Evolutionary conservation across 352 stramenopile genomes (phyloP).

Genomic region (Pythium folliculosum): DNA sequence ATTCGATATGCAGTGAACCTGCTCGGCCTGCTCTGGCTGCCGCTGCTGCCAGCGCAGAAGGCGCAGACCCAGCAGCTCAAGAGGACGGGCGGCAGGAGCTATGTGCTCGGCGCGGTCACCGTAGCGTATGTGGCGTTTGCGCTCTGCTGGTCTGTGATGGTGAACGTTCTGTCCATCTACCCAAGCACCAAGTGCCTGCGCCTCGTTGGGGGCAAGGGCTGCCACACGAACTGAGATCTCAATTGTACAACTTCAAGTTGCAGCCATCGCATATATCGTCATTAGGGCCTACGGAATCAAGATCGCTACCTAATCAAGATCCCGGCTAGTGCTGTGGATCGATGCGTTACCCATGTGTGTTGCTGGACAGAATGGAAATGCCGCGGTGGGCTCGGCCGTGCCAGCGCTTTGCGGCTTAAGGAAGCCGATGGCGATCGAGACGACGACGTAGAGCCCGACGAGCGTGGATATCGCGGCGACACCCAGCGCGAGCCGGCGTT

Average conservation of each 20-base stretch:
- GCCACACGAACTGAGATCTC: conserved; percentile 3
- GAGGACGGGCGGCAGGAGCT: not conserved
- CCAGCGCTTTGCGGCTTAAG: not conserved
- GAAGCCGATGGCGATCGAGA: conserved; percentile 13
- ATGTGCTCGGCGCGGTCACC: conserved; percentile 10
- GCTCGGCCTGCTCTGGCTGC: conserved; percentile 18
- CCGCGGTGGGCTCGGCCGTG: not conserved
- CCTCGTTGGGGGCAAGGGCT: conserved; percentile 25
- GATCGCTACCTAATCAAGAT: not conserved
- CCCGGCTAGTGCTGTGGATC: not conserved
- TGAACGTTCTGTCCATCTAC: conserved; percentile 25
- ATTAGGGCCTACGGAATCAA: not conserved
- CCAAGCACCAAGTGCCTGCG: conserved; percentile 25
- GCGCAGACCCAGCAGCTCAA: conserved; percentile 15
- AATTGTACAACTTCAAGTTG: too few species aligned
- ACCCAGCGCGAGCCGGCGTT: conserved; percentile 16
- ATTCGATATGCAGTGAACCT: conserved; percentile 24
- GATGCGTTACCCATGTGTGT: not conserved
- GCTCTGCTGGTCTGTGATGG: conserved; percentile 22
- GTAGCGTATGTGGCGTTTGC: conserved; percentile 17
- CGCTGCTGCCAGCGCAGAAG: conserved; percentile 28
- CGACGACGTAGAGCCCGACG: conserved; percentile 27
- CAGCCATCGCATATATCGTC: too few species aligned
- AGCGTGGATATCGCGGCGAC: conserved; percentile 14
- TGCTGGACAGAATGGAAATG: conserved; percentile 23